Base-by-base conservation (phyloP, 2,329 filamentous ascomycete species). In the Nothophaeocryptopus gaeumannii region DNA sequence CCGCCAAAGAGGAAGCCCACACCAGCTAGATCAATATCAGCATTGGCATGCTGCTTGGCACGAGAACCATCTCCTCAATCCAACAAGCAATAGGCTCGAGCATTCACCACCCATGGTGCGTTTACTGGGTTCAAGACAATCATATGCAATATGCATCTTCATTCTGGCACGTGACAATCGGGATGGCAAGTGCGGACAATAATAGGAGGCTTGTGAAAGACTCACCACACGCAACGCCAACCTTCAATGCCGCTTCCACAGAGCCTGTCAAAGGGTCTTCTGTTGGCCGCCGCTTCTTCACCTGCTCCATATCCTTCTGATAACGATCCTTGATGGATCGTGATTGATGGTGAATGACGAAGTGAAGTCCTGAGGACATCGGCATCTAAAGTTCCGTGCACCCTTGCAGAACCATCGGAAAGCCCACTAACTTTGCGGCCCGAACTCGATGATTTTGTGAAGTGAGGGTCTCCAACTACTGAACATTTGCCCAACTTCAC, bases 1-100 rank as follows among this genome's bases (percentile, higher is more conserved):
- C 73, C 70, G 34, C 75, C 75, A 44, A 72, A 58, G 13, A 71
- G 69, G 39, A 95, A 85, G 26, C 89, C 90, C 32, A 80, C 78
- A 42, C 85, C 79, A 44, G 86, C 84, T 70, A 38, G 31, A 31
- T 20, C 15, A 10, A 31, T n/a, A 30, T 53, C 38, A 58, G 53
- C 42, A 54, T 34, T 32, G 12, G 10, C 20, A 3, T 26, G 20
- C 20, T 26, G 20, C 20, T 26, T 26, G 20, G 20, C 20, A 26
- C 20, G 20, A 26, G 3, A 4, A 7, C 20, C 53, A 65, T 14
- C 14, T n/a, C 20, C 20, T 16, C 36, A 39, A 26, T 26, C 20
- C 20, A 3, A 7, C 20, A 7, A 26, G 3, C 20, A 26, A 26
- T 7, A 26, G 3, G 20, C 20, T 26, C 20, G 20, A 26, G 4